A percentile compares a stretch with the other conserved stretches of the same genome.
Conservation (phyloP, 1,284 basidiomycete species). For the Hypsizygus ulmarius region DNA sequence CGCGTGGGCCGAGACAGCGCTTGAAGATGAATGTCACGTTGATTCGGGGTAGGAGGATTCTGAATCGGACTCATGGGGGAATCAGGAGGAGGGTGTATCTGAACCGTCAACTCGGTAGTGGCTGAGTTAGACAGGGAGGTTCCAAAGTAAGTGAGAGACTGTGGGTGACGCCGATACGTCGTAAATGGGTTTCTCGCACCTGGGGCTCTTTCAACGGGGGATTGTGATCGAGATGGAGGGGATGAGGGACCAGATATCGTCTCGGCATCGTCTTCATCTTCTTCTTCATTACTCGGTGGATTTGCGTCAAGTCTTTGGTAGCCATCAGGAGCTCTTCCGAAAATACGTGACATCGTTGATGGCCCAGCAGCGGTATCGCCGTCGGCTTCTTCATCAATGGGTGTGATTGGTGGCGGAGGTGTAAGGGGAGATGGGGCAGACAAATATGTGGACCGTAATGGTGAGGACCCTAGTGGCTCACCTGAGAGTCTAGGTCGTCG, state of each 20-base stretch:
- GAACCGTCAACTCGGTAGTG: constrained; percentile 55
- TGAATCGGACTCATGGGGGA: constrained; percentile 69
- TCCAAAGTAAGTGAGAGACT: constrained; percentile 61
- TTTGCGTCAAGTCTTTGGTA: constrained; percentile 19
- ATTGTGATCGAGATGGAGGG: constrained; percentile 50
- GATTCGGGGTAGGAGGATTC: constrained; percentile 76
- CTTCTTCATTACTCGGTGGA: constrained; percentile 14
- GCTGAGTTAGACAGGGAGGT: constrained; percentile 54
- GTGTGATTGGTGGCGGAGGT: constrained; percentile 76
- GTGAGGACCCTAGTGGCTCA: constrained; percentile 54
- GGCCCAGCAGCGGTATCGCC: constrained; percentile 37
- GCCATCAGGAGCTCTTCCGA: constrained; percentile 17
- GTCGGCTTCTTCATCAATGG: constrained; percentile 66
- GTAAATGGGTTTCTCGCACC: constrained; percentile 79
- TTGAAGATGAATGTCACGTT: constrained; percentile 75
- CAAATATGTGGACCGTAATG: constrained; percentile 48
- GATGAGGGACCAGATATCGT: constrained; percentile 30
- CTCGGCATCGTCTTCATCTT: constrained; percentile 10
- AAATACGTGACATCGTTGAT: constrained; percentile 41
- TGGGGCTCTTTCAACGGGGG: constrained; percentile 46
- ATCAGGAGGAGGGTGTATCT: constrained; percentile 73
- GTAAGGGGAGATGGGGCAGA: constrained; percentile 47
- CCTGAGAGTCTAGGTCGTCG: constrained; percentile 47
- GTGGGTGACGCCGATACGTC: constrained; percentile 59
- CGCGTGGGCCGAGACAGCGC: constrained; percentile 42